Conservation (phyloP, 352 stramenopile species). For the Pythium insidiosum region DNA sequence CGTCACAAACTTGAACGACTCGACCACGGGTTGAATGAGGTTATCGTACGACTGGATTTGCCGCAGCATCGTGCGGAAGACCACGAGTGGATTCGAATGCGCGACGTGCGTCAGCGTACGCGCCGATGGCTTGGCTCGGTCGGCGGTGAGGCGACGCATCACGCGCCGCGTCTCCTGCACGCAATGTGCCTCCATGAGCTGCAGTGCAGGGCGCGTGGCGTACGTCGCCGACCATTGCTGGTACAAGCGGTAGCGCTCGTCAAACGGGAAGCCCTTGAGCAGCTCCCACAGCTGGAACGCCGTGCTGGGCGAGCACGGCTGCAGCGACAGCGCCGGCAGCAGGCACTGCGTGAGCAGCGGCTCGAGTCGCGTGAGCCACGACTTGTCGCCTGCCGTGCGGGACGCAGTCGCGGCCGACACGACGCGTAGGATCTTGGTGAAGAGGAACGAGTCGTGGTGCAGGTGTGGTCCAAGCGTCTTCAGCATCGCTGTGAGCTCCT, state of each 20-base stretch:
- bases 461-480: slow-evolving; percentile 58
- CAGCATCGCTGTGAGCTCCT: slow-evolving; percentile 46
- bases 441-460: slow-evolving; percentile 61
- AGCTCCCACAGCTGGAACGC: slow-evolving; percentile 81
- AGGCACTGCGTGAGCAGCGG: slow-evolving; percentile 52
- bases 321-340: slow-evolving; percentile 64
- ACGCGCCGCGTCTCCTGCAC: slow-evolving; percentile 63
- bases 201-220: slow-evolving; percentile 39
- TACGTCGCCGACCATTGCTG: slow-evolving; percentile 71
- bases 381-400: not conserved
- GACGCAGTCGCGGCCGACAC: slow-evolving; percentile 4
- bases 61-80: slow-evolving; percentile 91
- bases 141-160: slow-evolving; percentile 76
- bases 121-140: slow-evolving; percentile 71
- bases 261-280: slow-evolving; percentile 65
- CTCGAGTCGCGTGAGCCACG: slow-evolving; percentile 22
- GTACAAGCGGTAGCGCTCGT: slow-evolving; percentile 78
- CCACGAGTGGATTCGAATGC: slow-evolving; percentile 91
- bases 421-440: slow-evolving; percentile 67
- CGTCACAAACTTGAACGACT: slow-evolving; percentile 93
- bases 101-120: slow-evolving; percentile 81
- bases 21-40: slow-evolving; percentile 93
- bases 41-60: slow-evolving; percentile 98
- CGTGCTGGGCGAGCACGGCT: slow-evolving; percentile 66
- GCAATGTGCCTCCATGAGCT: slow-evolving; percentile 59